Evolutionary conservation across 2,329 filamentous ascomycete genomes (phyloP), one percentile per base, ranked within the genome.

Genomic region (Pezizomycotina sp.): DNA sequence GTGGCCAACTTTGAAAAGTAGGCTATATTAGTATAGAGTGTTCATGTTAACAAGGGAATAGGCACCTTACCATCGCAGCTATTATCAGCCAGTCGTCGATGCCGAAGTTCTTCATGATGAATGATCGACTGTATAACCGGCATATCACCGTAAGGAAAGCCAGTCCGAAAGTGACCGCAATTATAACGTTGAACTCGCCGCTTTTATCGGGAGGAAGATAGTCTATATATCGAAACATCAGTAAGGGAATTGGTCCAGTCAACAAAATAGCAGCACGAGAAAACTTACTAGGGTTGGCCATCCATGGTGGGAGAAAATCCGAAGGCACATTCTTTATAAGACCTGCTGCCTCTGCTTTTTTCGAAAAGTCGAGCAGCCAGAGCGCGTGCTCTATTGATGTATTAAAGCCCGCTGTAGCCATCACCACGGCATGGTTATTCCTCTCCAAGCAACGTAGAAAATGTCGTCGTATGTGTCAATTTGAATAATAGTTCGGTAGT

Each of bases 61-160:
- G n/a, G n/a, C n/a, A n/a, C n/a, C 40, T 43, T 6, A 43, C 39
- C 5, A 43, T 18, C 3, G 40, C 40, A 27, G 39, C 22, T 8
- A 43, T 36, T 9, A 43, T 43, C 9, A 28, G 36, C 40, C 40
- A 43, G 14, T 43, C 40, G 23, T 43, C 40, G 3, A 38, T 35
- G 12, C 40, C 40, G 12, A 43, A 43, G 15, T 27, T 29, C 18
- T 31, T 31, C 16, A 43, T 33, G 25, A 43, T 43, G 28, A 43
- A 43, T 6, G 39, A 23, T 30, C 40, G 36, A 10, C 35, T 43
- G 35, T 43, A 43, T 32, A 43, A 30, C 27, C 40, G 38, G 35
- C 38, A 38, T 28, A 39, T 15, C 3, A 43, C 40, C 40, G 39
- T 43, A 1, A 43, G 20, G 4, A 43, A 35, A n/a, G 40, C 40